phyloP scores from a whole-genome alignment of 75 land plant species.

The Chamaecyparis obtusa region DNA sequence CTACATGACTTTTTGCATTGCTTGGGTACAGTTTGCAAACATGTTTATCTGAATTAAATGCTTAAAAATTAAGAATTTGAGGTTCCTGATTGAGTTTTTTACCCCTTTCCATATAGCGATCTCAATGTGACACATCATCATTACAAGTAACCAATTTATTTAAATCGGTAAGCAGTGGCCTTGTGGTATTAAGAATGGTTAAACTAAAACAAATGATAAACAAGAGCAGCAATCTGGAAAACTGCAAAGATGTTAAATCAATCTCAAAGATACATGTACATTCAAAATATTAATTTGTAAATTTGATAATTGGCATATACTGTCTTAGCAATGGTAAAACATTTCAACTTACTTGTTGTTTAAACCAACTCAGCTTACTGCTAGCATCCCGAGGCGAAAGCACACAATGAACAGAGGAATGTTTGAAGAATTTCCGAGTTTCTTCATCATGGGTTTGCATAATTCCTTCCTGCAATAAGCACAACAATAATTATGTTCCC shows the following conservation, averaged over 20 bases:
- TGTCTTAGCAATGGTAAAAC: not conserved
- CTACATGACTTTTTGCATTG: not conserved
- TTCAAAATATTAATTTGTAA: not conserved
- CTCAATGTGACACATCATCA: not conserved
- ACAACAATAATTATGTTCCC: not conserved
- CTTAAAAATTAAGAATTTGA: too few species aligned
- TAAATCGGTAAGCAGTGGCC: not conserved
- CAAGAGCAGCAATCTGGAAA: not conserved
- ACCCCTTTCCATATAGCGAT: not conserved
- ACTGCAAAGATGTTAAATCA: not conserved
- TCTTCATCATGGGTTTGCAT: conserved; percentile 93
- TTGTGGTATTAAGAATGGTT: not conserved
- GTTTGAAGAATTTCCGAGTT: conserved; percentile 72
- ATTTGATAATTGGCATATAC: not conserved
- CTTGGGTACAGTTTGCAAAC: not conserved
- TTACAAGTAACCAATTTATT: not conserved
- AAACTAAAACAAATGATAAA: not conserved
- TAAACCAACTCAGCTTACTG: conserved; percentile 70
- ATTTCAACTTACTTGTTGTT: conserved; percentile 54
- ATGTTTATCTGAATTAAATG: not conserved
- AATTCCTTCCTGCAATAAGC: conserved; percentile 57
- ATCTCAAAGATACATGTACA: not conserved
- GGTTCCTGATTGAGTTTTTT: not conserved
- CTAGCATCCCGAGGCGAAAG: conserved; percentile 85
- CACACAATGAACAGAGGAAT: conserved; percentile 75